Base-by-base conservation (phyloP, 2,329 filamentous ascomycete genomes). In the Graphilbum sp. region DNA sequence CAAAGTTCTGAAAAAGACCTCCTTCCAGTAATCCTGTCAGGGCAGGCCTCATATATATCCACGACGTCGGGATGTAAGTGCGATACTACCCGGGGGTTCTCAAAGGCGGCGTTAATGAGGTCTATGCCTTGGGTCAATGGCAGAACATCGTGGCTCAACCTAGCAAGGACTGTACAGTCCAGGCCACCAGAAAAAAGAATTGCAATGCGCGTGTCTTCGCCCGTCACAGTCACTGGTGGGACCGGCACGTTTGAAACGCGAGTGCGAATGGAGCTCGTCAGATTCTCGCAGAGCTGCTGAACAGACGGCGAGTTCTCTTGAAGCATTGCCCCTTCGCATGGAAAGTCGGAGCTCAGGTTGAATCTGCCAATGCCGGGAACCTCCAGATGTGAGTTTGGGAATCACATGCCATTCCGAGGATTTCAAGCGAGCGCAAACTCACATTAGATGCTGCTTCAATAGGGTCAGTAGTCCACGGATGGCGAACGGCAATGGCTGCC, bases 81-180 rank as follows among this genome's bases (percentile, higher is more conserved):
- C 3, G 66, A 75, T 42, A 68, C 75, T 45, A 78, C 72, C 24
- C 83, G 71, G 0, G 87, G 88, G 46, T 98, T 98, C 55, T 98
- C 84, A 50, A 98, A 98, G 0, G 88, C 90, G 34, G 98, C 88
- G 47, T 98, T 98, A 45, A 98, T 68, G 9, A 98, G 65, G 52
- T 96, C 90, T 43, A 98, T 76, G 1, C 69, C 62, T 49, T 92
- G 77, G 4, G 66, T 57, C 0, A 52, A 13, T 0, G 82, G 80
- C 2, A 96, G 54, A 3, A 92, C 57, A 12, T 93, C 79, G 52
- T 94, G 82, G 11, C 72, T 66, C 19, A 96, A 59, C 32, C 86
- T 73, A 18, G 88, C 88, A 35, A 98, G 64, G 1, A 95, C 65
- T 0, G 87, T 88, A 53, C 90, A 96, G 55, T 98, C 90, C 7